These are phyloP conservation scores for Helotiales sp. DNA, from an alignment of 2,329 filamentous ascomycete genomes.

Conservation along the genomic window DNA sequence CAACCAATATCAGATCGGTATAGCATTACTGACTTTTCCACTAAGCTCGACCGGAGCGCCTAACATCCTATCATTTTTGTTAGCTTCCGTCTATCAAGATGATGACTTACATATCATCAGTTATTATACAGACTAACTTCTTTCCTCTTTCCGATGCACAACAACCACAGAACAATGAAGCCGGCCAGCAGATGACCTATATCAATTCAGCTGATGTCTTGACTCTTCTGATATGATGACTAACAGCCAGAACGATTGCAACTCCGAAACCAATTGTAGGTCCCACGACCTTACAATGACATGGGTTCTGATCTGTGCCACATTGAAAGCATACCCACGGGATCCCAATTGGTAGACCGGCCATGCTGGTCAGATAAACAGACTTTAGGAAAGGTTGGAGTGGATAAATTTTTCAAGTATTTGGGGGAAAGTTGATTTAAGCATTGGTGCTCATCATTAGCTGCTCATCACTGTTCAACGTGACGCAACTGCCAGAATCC, in stretches of 20 bases:
- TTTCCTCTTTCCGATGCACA: constrained; percentile 53
- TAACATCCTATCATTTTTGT: constrained; percentile 42
- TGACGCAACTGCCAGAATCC: background rate
- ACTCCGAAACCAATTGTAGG: constrained; percentile 49
- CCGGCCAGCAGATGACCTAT: constrained; percentile 55
- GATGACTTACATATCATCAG: background rate
- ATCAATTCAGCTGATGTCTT: background rate
- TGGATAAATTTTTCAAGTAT: no score
- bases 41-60: constrained; percentile 52
- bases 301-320: constrained; percentile 56
- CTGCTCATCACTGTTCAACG: background rate
- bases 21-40: constrained; percentile 48
- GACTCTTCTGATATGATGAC: constrained; percentile 22
- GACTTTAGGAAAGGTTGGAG: background rate
- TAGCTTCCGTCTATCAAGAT: background rate
- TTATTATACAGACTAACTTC: constrained; percentile 41
- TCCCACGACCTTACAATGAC: constrained; percentile 56
- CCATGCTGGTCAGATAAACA: constrained; percentile 5
- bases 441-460: background rate
- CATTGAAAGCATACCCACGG: constrained; percentile 39
- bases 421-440: background rate
- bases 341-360: constrained; percentile 12
- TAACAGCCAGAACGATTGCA: constrained; percentile 49
- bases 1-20: constrained; percentile 42
- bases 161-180: constrained; percentile 56